Percentiles rank a stretch among this genome's conserved stretches.
phyloP scores from a whole-genome alignment of 306 rosid species.

The Prunus mongolica region DNA sequence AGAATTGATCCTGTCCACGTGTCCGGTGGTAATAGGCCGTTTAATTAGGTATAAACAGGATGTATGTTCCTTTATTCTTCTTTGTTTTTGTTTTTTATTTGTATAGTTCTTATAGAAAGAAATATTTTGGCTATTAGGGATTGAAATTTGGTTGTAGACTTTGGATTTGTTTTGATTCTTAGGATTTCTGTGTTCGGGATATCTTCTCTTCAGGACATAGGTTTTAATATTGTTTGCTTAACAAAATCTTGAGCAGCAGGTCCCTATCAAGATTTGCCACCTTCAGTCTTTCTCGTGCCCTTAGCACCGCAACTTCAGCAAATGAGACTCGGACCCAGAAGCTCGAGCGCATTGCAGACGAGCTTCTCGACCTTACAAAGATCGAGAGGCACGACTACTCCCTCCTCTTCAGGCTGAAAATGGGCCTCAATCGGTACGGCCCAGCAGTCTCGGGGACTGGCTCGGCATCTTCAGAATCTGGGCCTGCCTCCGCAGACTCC shows the following conservation, averaged over 20 bases:
- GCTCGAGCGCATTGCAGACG: conserved; percentile 41
- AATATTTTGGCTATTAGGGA: not conserved
- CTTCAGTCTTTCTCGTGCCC: conserved; percentile 14
- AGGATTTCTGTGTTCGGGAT: not conserved
- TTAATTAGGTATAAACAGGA: too few relatives aligned
- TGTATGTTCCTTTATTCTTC: not conserved
- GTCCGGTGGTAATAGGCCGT: too few relatives aligned
- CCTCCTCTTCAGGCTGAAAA: conserved; percentile 41
- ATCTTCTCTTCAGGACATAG: not conserved
- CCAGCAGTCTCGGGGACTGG: conserved; percentile 30
- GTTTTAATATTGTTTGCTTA: not conserved
- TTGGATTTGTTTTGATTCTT: not conserved
- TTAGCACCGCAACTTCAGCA: conserved; percentile 21
- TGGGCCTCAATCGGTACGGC: conserved; percentile 42
- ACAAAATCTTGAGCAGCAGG: not conserved
- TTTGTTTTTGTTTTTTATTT: not conserved
- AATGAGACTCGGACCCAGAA: conserved; percentile 28
- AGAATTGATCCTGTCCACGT: too few relatives aligned
- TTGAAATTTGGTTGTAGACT: not conserved
- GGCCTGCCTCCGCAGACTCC: conserved; percentile 21
- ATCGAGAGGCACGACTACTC: conserved; percentile 42
- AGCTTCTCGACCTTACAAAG: conserved; percentile 40
- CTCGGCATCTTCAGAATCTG: conserved; percentile 26
- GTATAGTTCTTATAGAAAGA: not conserved
- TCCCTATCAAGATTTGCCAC: conserved; percentile 17